Base-by-base conservation (phyloP, 2,329 filamentous ascomycete genomes). In the Dactylellina cionopaga region DNA sequence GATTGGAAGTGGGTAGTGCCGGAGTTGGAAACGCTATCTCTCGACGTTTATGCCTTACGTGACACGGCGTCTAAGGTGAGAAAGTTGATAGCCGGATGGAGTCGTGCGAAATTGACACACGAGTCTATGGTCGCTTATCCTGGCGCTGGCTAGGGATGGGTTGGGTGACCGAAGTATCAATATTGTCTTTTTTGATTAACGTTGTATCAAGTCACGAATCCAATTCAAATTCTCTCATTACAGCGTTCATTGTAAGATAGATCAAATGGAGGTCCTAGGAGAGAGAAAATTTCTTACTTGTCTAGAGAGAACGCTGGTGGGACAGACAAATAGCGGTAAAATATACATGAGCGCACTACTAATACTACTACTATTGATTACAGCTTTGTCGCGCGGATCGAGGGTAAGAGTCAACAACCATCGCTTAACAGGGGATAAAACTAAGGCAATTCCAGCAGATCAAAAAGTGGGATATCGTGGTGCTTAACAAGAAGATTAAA, bases 401-500 rank as follows among this genome's bases (percentile, higher is more conserved):
- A 19, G 17, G 17, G 19, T 41, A 27, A 11, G 41, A 25, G 39
- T 41, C 62, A 33, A 58, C 51, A 51, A 58, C 51, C 43, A 51
- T 56, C n/a, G 47, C 51, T 51, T 39, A 43, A 56, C 25, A 35
- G 27, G 17, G 17, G 44, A 41, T 17, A 35, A 58, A 33, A 19
- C 25, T 29, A 41, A 31, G 29, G 1, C 39, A 29, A 25, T 63
- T 49, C 60, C 37, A 56, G 51, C 39, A 27, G 29, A 31, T 13
- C 24, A 29, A 68, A 68, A 49, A 68, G 43, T 63, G 65, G 65
- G 65, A 70, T 70, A 70, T 70, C 65, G 49, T 70, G 19, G 22
- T 63, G 31, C 49, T 62, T 24, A 55, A 65, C 51, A 41, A 25
- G 35, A 60, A 52, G 25, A 52, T 1, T 35, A 41, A 41, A 35